Evolutionary conservation across 352 stramenopile species (phyloP).

Genomic region (Pythium periplocum): DNA sequence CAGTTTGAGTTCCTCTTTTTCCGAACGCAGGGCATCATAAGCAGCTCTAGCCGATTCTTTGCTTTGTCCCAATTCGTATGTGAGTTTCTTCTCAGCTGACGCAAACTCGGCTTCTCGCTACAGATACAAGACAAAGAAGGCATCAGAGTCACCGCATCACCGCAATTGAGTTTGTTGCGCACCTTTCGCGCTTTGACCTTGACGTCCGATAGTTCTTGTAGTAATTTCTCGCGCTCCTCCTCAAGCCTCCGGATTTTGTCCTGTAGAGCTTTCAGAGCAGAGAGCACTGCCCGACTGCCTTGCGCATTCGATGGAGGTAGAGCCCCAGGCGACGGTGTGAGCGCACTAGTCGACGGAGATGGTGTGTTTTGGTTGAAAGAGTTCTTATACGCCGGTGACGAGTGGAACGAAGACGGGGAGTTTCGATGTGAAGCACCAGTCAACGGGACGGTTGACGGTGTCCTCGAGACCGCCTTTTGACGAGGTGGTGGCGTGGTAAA

Average conservation of each 20-base stretch:
- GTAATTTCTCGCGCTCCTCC: slow-evolving; percentile 49
- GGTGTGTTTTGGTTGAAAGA: too few relatives aligned
- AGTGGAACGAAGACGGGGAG: too few relatives aligned
- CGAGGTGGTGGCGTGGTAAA: slow-evolving; percentile 15
- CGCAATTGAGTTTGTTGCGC: neutral
- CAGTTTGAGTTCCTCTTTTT: slow-evolving; percentile 54
- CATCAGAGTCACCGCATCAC: too few relatives aligned
- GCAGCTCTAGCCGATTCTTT: slow-evolving; percentile 62
- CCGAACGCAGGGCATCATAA: slow-evolving; percentile 54
- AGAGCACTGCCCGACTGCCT: slow-evolving; percentile 62
- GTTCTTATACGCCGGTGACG: too few relatives aligned
- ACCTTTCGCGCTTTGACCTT: slow-evolving; percentile 53
- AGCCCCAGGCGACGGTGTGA: too few relatives aligned
- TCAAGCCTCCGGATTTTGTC: slow-evolving; percentile 74
- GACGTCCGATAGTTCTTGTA: slow-evolving; percentile 52
- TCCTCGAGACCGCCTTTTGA: neutral
- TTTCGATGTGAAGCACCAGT: too few relatives aligned
- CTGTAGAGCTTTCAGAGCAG: slow-evolving; percentile 70
- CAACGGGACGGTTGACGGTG: too few relatives aligned
- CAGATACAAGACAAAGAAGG: neutral
- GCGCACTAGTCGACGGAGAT: too few relatives aligned
- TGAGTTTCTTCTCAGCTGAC: slow-evolving; percentile 55
- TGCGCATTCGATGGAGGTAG: slow-evolving; percentile 14
- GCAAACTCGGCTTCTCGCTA: slow-evolving; percentile 43
- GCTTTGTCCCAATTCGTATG: slow-evolving; percentile 59